Conservation (phyloP, 306 rosid genomes). For the Clitoria ternatea region DNA sequence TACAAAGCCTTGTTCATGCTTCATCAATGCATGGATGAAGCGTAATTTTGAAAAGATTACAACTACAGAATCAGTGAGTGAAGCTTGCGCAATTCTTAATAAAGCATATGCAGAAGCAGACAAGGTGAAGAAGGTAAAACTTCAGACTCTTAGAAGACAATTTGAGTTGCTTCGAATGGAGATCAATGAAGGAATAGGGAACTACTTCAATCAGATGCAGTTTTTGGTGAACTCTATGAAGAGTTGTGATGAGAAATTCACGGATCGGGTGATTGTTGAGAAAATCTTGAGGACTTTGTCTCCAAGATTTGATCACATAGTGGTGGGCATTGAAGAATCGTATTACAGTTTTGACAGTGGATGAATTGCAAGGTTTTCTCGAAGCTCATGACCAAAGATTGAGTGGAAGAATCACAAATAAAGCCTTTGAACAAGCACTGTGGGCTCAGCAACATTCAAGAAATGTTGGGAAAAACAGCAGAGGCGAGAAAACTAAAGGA, state of each 20-base stretch:
- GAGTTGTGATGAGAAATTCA: neutral
- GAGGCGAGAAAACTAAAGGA: too few species aligned
- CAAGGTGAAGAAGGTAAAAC: neutral
- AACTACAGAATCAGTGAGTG: neutral
- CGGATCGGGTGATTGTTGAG: neutral
- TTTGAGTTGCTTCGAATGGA: neutral
- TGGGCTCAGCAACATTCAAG: too few species aligned
- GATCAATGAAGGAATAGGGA: neutral
- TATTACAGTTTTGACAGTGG: too few species aligned
- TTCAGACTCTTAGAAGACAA: neutral
- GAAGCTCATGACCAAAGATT: too few species aligned
- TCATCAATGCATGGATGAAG: neutral
- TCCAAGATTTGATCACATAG: neutral
- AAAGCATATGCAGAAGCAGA: neutral
- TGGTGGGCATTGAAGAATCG: neutral
- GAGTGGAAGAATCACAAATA: too few species aligned
- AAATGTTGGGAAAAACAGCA: too few species aligned
- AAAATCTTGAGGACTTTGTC: neutral
- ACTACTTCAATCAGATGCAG: too few species aligned
- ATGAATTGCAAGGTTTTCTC: too few species aligned
- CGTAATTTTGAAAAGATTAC: neutral
- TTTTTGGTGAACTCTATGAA: too few species aligned
- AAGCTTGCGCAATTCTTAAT: neutral
- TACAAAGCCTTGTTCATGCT: neutral
- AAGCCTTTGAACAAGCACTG: too few species aligned